Percentiles rank a stretch among this genome's conserved stretches.
Evolutionary conservation across 2,329 filamentous ascomycete genomes (phyloP).

Genomic region (Bipolaris cookei): DNA sequence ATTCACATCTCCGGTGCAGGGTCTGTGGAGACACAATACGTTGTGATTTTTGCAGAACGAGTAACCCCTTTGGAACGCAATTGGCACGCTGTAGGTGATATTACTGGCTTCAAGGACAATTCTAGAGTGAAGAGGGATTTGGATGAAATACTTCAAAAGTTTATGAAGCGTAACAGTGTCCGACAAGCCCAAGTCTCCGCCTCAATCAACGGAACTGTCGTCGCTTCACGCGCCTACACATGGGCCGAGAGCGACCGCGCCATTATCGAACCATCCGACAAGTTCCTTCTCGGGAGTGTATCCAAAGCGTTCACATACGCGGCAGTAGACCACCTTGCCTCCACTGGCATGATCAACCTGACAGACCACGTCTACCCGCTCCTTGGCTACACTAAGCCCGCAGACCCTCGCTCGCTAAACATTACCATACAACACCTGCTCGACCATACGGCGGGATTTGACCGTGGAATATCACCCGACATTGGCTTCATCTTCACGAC

Average conservation of each 20-base stretch:
- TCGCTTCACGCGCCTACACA: constrained; percentile 29
- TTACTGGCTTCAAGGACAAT: constrained; percentile 31
- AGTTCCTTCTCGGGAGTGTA: constrained; percentile 33
- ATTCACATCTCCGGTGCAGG: constrained; percentile 26
- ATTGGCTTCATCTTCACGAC: constrained; percentile 26
- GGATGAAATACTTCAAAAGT: constrained; percentile 23
- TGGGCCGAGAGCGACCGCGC: constrained; percentile 30
- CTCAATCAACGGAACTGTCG: constrained; percentile 24
- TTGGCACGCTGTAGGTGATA: constrained; percentile 25
- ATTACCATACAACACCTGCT: constrained; percentile 34
- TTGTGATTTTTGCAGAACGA: constrained; percentile 30
- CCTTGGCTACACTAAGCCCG: constrained; percentile 23
- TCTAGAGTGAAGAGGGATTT: constrained; percentile 11
- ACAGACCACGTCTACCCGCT: constrained; percentile 28
- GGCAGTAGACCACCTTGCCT: constrained; percentile 21
- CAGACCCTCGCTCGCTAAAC: constrained; percentile 22
- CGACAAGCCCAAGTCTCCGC: constrained; percentile 34
- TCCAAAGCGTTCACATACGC: constrained; percentile 33
- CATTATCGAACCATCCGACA: constrained; percentile 24
- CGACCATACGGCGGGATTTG: constrained; percentile 29
- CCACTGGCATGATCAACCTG: constrained; percentile 22
- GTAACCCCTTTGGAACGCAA: constrained; percentile 20
- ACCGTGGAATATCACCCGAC: constrained; percentile 23
- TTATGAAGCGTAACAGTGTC: constrained; percentile 29
- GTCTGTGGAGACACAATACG: constrained; percentile 13